Evolutionary conservation across 257 asterid species (phyloP), one percentile per base, ranked within the genome.

Genomic region (Leptodermis oblonga): DNA sequence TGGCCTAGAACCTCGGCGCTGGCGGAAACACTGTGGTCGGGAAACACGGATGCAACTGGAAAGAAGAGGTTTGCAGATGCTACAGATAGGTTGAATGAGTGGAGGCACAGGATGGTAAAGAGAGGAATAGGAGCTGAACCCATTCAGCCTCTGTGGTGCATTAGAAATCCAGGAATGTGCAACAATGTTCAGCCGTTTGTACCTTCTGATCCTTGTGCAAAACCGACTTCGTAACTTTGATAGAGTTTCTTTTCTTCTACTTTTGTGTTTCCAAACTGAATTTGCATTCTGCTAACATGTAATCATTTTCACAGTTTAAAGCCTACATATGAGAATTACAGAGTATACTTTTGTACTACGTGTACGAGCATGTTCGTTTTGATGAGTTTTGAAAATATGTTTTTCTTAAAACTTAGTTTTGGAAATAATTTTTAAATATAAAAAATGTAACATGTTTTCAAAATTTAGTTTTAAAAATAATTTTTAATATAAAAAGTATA

Each of bases 111-210:
- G 72, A 93, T 93, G 99, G 90, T 88, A 34, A 73, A 18, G 4
- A 82, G 96, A 45, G 92, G 96, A 8, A 88, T 93, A 1, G 82
- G 85, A 0, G 99, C 97, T 9, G 97, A 93, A 70, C 95, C 99
- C 4, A 86, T 90, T 77, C 97, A 90, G 74, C 99, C 99, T 0
- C 95, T 93, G n/a, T 93, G 99, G 97, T 93, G 99, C 75, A 30
- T 87, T 62, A 87, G 61, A 79, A 85, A 93, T 68, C 90, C 90
- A 6, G 97, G 97, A 65, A 93, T 88, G 99, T 88, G 99, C 68
- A 85, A 93, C 77, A 70, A 87, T 13, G 90, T 84, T 69, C 84
- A 82, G 49, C 62, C 82, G 4, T 67, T 65, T 76, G 39, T 75
- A 72, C 61, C 22, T 70, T 49, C 43, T 56, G 48, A 14, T 37